These are phyloP conservation scores for Sporothrix pallida DNA, from an alignment of 2,329 filamentous ascomycete species.

Conservation along the genomic window DNA sequence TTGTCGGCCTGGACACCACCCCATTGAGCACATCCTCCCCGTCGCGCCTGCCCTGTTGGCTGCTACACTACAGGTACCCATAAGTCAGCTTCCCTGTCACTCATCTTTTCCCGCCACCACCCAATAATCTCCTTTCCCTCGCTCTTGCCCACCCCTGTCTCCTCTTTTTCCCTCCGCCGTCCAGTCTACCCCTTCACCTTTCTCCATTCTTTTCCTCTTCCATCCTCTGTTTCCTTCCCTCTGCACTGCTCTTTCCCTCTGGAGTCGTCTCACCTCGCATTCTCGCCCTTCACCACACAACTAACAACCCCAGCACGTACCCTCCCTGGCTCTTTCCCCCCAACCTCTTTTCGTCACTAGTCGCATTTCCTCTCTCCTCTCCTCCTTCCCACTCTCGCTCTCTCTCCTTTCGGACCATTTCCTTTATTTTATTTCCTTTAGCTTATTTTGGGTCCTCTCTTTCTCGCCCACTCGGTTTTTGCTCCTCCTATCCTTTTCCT, in stretches of 20 bases:
- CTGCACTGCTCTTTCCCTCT: constrained; percentile 7
- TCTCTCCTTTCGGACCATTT: constrained; percentile 29
- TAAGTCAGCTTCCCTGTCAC: constrained; percentile 29
- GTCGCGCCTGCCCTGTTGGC: constrained; percentile 17
- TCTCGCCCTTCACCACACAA: constrained; percentile 8
- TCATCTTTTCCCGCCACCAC: constrained; percentile 31
- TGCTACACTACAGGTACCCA: constrained; percentile 21
- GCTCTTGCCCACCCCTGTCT: not conserved
- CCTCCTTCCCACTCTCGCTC: constrained; percentile 24
- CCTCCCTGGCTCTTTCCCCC: constrained; percentile 26
- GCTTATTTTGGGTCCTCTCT: constrained; percentile 3
- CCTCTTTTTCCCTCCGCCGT: constrained; percentile 18
- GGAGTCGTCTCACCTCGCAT: not conserved
- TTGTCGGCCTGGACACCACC: constrained; percentile 9
- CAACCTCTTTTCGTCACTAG: constrained; percentile 33
- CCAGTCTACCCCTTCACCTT: constrained; percentile 26
- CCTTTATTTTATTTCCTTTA: constrained; percentile 32
- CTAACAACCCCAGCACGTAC: constrained; percentile 15
- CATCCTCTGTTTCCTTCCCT: not conserved
- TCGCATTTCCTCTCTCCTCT: constrained; percentile 25
- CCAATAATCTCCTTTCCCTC: constrained; percentile 31
- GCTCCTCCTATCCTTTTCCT: constrained; percentile 36
- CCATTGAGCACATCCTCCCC: not conserved
- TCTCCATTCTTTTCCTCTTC: constrained; percentile 19
- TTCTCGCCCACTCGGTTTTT: constrained; percentile 30